A percentile compares a stretch with the other conserved stretches of the same genome.
Conservation (phyloP, 495 filamentous ascomycete genomes). For the Hypoxylon subgilvum region DNA sequence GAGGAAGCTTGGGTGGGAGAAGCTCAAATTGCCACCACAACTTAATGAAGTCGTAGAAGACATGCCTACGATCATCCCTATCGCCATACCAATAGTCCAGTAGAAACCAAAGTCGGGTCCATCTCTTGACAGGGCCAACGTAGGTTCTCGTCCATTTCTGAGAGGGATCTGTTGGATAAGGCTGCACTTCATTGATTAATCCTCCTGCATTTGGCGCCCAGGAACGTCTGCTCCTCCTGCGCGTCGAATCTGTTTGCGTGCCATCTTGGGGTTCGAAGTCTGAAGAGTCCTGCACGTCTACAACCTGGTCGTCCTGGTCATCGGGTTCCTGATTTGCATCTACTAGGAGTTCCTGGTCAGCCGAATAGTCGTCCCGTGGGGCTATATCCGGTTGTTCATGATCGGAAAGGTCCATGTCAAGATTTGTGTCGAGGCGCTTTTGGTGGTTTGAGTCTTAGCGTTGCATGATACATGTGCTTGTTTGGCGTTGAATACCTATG, state of each 20-base stretch:
- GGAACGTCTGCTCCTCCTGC: slow-evolving; percentile 18
- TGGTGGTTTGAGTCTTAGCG: slow-evolving; percentile 37
- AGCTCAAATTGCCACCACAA: slow-evolving; percentile 48
- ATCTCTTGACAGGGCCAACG: slow-evolving; percentile 51
- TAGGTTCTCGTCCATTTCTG: slow-evolving; percentile 54
- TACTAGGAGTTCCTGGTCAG: slow-evolving; percentile 35
- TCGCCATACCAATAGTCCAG: slow-evolving; percentile 54
- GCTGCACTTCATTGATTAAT: slow-evolving; percentile 46
- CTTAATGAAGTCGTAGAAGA: slow-evolving; percentile 49
- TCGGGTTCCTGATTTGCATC: slow-evolving; percentile 14
- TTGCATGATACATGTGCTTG: slow-evolving; percentile 36
- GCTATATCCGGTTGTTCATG: slow-evolving; percentile 10
- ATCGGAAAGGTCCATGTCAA: slow-evolving; percentile 20
- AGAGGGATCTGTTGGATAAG: slow-evolving; percentile 52
- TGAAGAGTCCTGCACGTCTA: slow-evolving; percentile 10
- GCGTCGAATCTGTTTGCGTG: slow-evolving; percentile 6
- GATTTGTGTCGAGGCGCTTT: slow-evolving; percentile 17
- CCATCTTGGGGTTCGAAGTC: slow-evolving; percentile 18
- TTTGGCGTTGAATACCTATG: too few relatives aligned
- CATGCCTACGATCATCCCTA: slow-evolving; percentile 42
- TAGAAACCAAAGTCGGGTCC: slow-evolving; percentile 50
- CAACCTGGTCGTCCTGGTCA: slow-evolving; percentile 29
- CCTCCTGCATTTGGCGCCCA: slow-evolving; percentile 33
- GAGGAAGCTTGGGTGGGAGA: slow-evolving; percentile 45
- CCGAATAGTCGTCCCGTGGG: slow-evolving; percentile 8